Evolutionary conservation across 371 early-diverging fungal species (phyloP).

Genomic region (Dichotomocladium elegans): DNA sequence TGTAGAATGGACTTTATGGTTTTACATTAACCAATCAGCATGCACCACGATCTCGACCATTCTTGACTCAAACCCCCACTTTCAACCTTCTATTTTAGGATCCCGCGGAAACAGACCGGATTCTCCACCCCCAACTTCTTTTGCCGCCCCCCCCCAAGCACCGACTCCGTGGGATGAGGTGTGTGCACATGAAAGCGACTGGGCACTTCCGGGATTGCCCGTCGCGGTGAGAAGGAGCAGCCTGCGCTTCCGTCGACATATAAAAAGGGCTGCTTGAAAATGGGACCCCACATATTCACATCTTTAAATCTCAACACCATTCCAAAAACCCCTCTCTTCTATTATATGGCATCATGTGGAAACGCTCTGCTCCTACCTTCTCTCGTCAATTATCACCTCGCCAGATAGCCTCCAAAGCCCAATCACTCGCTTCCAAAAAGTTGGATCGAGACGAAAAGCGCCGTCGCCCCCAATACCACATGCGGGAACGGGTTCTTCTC

Average conservation of each 20-base stretch:
- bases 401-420: constrained; percentile 42
- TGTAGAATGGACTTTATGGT: not conserved
- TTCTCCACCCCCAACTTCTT: not conserved
- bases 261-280: too few species aligned
- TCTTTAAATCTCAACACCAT: not conserved
- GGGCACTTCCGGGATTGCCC: not conserved
- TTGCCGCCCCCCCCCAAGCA: not conserved
- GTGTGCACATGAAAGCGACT: not conserved
- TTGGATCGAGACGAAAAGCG: constrained; percentile 42
- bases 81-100: too few species aligned
- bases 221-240: too few species aligned
- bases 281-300: too few species aligned
- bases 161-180: not conserved
- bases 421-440: constrained; percentile 34
- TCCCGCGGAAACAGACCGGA: not conserved
- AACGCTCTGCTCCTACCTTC: constrained; percentile 7
- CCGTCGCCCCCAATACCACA: constrained; percentile 27
- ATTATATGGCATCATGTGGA: constrained; percentile 6
- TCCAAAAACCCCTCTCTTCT: not conserved
- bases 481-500: constrained; percentile 37
- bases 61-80: too few species aligned
- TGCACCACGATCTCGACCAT: constrained; percentile 1
- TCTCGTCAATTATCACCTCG: constrained; percentile 30
- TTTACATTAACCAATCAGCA: constrained; percentile 8
- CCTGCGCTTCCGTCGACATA: too few species aligned